Conservation (phyloP, 495 filamentous ascomycete genomes). For the Neurospora tetrasperma region DNA sequence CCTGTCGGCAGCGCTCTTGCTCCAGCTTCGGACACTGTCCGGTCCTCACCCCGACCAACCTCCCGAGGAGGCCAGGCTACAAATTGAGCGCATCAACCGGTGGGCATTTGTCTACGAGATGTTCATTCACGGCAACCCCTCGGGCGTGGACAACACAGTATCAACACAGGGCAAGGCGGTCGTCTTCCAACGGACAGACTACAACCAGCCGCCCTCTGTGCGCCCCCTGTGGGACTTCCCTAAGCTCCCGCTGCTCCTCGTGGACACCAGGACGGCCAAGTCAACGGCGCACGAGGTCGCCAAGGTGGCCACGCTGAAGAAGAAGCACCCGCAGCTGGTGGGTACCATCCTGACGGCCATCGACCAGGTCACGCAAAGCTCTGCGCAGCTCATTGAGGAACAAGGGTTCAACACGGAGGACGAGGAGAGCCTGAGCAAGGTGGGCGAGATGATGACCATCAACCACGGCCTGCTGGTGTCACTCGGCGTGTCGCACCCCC, state of each 20-base stretch:
- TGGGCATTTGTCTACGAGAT: constrained; percentile 97
- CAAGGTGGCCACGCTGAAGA: constrained; percentile 66
- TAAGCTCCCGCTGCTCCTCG: constrained; percentile 76
- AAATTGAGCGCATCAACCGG: constrained; percentile 88
- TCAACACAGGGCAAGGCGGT: constrained; percentile 86
- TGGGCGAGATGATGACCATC: constrained; percentile 81
- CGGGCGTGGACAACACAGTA: constrained; percentile 97
- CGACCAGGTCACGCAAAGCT: constrained; percentile 66
- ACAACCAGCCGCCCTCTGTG: constrained; percentile 65
- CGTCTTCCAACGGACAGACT: constrained; percentile 73
- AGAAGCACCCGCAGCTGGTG: constrained; percentile 59
- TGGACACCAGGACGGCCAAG: constrained; percentile 75
- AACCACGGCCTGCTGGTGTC: constrained; percentile 87
- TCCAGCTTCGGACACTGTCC: constrained; percentile 77
- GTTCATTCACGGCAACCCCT: constrained; percentile 93
- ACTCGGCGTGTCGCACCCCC: constrained; percentile 86
- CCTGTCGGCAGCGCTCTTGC: constrained; percentile 70
- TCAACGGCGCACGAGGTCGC: constrained; percentile 76
- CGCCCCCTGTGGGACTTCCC: constrained; percentile 74
- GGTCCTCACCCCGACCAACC: constrained; percentile 88
- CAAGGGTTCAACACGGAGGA: constrained; percentile 52
- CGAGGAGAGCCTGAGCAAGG: constrained; percentile 46
- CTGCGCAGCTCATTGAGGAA: constrained; percentile 56
- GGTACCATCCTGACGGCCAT: constrained; percentile 73
- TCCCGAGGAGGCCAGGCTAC: constrained; percentile 63